Evolutionary conservation across 2,329 filamentous ascomycete species (phyloP), one percentile per base, ranked within the genome.

Genomic region (Basipetospora sp.): DNA sequence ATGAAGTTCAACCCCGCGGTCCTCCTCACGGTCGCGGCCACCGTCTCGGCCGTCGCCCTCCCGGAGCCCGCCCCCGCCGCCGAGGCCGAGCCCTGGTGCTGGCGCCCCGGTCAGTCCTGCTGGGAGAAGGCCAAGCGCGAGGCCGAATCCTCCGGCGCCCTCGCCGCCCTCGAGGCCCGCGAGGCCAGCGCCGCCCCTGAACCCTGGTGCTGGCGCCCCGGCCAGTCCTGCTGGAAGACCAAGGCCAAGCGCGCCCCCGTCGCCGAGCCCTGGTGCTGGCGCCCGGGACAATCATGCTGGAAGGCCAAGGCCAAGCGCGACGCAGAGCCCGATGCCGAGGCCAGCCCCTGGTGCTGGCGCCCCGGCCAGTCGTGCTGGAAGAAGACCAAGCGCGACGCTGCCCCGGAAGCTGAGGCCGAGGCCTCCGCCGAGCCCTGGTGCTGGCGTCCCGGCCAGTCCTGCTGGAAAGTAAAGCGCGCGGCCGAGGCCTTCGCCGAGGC

Each of bases 61-160:
- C 13, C 33, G 11, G 18, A 29, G 25, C 25, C 34, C 15, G 11
- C 26, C 26, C 40, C 48, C 9, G 48, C 48, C 32, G 46, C 47
- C 18, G 45, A 43, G 31, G 42, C 50, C n/a, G 45, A 45, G 41
- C 47, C 49, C 10, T 52, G 51, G 41, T 65, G 62, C 48, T 43
- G 48, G 43, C 47, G 50, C 18, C 40, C 39, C 18, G 63, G 64
- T 41, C 50, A 59, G 45, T 44, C 53, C 17, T 69, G 65, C 58
- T 58, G 52, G 50, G 59, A 61, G 47, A 53, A 54, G n/a, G n/a
- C n/a, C 45, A 59, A 59, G 50, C 61, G 59, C 43, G 59, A n/a
- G n/a, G n/a, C 56, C 46, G 53, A 62, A 41, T 57, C 64, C 30
- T 57, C 58, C 44, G 45, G 48, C 39, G 36, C 59, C 38, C 45